Percentiles rank a stretch among this genome's conserved stretches.
Evolutionary conservation across 2,329 filamentous ascomycete species (phyloP).

Genomic region (Allantophomopsis cytisporea): DNA sequence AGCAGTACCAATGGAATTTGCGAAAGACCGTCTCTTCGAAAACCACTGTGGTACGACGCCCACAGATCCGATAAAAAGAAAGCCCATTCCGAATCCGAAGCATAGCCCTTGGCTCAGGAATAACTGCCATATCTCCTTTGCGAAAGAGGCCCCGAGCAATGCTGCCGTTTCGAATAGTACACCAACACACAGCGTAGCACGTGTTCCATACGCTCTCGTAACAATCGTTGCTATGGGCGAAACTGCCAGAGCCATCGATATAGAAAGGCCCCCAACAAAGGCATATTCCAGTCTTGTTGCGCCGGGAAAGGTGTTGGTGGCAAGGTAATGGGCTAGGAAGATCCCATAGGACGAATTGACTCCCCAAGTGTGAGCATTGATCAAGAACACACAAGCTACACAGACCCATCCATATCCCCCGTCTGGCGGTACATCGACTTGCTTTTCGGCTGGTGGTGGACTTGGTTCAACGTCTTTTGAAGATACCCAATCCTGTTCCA

Average conservation of each 20-base stretch:
- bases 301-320: constrained; percentile 32
- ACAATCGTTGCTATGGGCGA: constrained; percentile 45
- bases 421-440: constrained; percentile 29
- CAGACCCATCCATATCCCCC: constrained; percentile 46
- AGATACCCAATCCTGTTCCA: not conserved
- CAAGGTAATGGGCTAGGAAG: constrained; percentile 41
- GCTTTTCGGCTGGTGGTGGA: constrained; percentile 1
- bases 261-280: constrained; percentile 56
- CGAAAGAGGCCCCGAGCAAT: constrained; percentile 56
- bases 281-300: constrained; percentile 49
- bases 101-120: constrained; percentile 59
- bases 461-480: constrained; percentile 6
- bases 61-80: constrained; percentile 50
- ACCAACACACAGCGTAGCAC: constrained; percentile 47
- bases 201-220: constrained; percentile 46
- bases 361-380: constrained; percentile 33
- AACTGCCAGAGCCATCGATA: constrained; percentile 48
- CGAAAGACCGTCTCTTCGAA: constrained; percentile 32
- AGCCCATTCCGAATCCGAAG: constrained; percentile 63
- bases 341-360: constrained; percentile 31
- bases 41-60: constrained; percentile 46
- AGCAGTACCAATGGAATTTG: constrained; percentile 37
- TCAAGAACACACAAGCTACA: constrained; percentile 25
- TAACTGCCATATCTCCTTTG: constrained; percentile 55
- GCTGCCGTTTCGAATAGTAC: constrained; percentile 45